These are phyloP conservation scores for Tarenaya hassleriana DNA, from an alignment of 345 rosid species.

Conservation along the genomic window DNA sequence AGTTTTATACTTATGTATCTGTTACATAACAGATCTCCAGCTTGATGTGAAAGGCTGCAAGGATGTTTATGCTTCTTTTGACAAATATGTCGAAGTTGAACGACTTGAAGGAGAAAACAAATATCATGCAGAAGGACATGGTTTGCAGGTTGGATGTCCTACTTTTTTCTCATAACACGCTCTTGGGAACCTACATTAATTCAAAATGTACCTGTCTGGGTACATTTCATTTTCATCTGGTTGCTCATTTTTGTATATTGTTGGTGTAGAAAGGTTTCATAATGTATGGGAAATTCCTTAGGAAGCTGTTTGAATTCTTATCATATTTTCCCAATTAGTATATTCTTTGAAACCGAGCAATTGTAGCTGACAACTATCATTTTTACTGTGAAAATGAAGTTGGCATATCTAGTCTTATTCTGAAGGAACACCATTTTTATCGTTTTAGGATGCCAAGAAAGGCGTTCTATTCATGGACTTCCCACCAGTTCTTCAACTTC, in stretches of 20 bases:
- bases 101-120: slow-evolving; percentile 97
- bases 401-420: slow-evolving; percentile 1
- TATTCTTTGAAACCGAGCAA: not conserved
- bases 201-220: slow-evolving; percentile 2
- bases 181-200: slow-evolving; percentile 6
- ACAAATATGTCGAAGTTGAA: slow-evolving; percentile 97
- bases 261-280: not conserved
- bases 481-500: slow-evolving; percentile 98
- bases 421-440: not conserved
- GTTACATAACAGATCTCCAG: slow-evolving; percentile 69
- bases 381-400: not conserved
- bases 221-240: too few relatives aligned
- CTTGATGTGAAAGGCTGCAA: slow-evolving; percentile 98
- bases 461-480: slow-evolving; percentile 91
- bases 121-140: slow-evolving; percentile 88
- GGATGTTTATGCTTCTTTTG: slow-evolving; percentile 97
- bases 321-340: slow-evolving; percentile 1
- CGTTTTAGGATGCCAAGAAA: slow-evolving; percentile 85
- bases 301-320: slow-evolving; percentile 12
- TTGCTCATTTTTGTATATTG: too few relatives aligned
- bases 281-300: slow-evolving; percentile 2
- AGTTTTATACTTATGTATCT: slow-evolving; percentile 12
- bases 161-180: slow-evolving; percentile 8
- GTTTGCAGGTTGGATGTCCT: slow-evolving; percentile 68
- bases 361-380: not conserved